Evolutionary conservation across 257 asterid genomes (phyloP).

Genomic region (Pogostemon cablin): DNA sequence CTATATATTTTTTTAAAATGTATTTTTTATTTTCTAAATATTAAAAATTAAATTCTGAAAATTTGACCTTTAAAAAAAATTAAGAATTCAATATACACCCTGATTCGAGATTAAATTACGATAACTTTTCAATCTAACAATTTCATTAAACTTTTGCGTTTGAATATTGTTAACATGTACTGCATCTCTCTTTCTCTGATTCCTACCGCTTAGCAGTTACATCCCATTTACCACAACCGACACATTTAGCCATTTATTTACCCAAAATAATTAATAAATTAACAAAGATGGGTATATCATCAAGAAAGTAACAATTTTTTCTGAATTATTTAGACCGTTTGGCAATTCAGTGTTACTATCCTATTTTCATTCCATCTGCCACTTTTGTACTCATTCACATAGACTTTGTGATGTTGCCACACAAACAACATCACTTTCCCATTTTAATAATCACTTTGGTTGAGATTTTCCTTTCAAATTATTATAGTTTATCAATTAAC

Average conservation of each 20-base stretch:
- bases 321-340: background rate
- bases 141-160: too few relatives aligned
- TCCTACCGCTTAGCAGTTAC: too few relatives aligned
- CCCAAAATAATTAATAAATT: background rate
- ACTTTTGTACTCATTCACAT: constrained; percentile 18
- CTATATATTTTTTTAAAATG: too few relatives aligned
- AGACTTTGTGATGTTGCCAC: constrained; percentile 14
- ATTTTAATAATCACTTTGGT: constrained; percentile 16
- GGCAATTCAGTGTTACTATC: background rate
- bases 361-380: constrained; percentile 5
- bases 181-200: too few relatives aligned
- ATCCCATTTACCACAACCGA: background rate
- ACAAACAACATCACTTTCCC: background rate
- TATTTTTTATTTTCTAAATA: too few relatives aligned
- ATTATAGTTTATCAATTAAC: constrained; percentile 28
- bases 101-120: too few relatives aligned
- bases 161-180: too few relatives aligned
- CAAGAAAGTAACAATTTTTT: background rate
- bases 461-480: constrained; percentile 29
- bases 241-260: background rate
- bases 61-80: too few relatives aligned
- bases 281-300: background rate
- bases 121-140: too few relatives aligned
- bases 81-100: too few relatives aligned
- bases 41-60: too few relatives aligned